A percentile compares a stretch with the other conserved stretches of the same genome.
Conservation (phyloP, 2,329 filamentous ascomycete genomes). For the Trichoderma sp. region DNA sequence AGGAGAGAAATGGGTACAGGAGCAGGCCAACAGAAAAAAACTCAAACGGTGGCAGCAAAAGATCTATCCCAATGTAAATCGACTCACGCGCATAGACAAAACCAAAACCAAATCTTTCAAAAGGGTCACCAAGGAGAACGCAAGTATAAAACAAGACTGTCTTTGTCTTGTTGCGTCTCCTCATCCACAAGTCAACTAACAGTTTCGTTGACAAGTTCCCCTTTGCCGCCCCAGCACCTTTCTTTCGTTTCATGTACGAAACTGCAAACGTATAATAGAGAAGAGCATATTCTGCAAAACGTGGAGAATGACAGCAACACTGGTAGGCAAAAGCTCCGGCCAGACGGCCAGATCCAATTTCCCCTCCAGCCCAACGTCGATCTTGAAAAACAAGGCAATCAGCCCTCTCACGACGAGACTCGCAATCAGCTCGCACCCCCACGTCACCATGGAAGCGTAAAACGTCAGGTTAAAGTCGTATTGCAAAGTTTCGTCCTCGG, state of each 20-base stretch:
- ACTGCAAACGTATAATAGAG: constrained; percentile 63
- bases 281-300: constrained; percentile 72
- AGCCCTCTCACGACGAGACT: constrained; percentile 58
- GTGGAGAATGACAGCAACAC: constrained; percentile 63
- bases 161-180: background rate
- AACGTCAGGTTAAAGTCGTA: constrained; percentile 65
- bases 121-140: background rate
- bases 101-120: background rate
- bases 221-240: background rate
- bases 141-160: background rate
- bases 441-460: constrained; percentile 61
- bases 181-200: background rate
- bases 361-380: constrained; percentile 63
- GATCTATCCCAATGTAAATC: background rate
- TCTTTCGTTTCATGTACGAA: constrained; percentile 33
- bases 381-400: constrained; percentile 56
- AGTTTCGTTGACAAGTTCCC: background rate
- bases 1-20: background rate
- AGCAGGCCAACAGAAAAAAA: background rate
- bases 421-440: constrained; percentile 63
- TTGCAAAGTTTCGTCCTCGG: constrained; percentile 42
- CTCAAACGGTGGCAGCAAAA: background rate
- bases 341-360: constrained; percentile 62
- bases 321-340: constrained; percentile 65
- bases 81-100: background rate